These are phyloP conservation scores for Shiraia sp. DNA, from an alignment of 2,329 filamentous ascomycete species.

Conservation along the genomic window DNA sequence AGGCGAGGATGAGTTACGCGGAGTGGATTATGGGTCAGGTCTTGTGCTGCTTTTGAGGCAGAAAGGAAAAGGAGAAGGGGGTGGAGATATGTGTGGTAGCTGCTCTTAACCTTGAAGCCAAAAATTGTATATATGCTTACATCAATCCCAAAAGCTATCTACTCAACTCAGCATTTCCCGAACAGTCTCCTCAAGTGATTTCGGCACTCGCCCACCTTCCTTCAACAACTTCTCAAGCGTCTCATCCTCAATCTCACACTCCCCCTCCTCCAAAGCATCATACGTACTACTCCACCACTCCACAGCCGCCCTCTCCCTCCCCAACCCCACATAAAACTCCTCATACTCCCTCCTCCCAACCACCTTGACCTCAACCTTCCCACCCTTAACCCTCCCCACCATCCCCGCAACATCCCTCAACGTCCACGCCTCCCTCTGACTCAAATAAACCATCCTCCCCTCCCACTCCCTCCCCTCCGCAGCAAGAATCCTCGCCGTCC, in stretches of 20 bases:
- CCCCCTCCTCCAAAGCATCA: conserved; percentile 47
- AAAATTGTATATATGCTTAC: no score
- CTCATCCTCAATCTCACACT: conserved; percentile 48
- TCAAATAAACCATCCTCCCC: conserved; percentile 47
- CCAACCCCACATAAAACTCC: conserved; percentile 43
- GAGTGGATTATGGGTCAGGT: no score
- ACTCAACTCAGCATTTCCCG: conserved; percentile 43
- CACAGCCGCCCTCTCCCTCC: conserved; percentile 42
- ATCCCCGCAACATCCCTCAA: conserved; percentile 36
- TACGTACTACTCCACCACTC: conserved; percentile 54
- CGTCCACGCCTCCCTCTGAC: conserved; percentile 30
- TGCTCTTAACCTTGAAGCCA: no score
- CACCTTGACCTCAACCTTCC: conserved; percentile 41
- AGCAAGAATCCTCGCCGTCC: conserved; percentile 46
- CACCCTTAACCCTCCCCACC: conserved; percentile 29
- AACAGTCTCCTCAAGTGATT: conserved; percentile 46
- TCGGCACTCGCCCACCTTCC: conserved; percentile 41
- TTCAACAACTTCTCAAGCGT: conserved; percentile 47
- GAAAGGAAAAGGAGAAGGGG: no score
- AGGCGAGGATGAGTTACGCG: no score
- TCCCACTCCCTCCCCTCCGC: conserved; percentile 35
- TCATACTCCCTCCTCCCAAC: conserved; percentile 48
- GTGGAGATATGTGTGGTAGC: no score
- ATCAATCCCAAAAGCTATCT: background rate
- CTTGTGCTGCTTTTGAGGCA: no score